phyloP scores from a whole-genome alignment of 2,329 filamentous ascomycete genomes.

The Fusarium nygamai region DNA sequence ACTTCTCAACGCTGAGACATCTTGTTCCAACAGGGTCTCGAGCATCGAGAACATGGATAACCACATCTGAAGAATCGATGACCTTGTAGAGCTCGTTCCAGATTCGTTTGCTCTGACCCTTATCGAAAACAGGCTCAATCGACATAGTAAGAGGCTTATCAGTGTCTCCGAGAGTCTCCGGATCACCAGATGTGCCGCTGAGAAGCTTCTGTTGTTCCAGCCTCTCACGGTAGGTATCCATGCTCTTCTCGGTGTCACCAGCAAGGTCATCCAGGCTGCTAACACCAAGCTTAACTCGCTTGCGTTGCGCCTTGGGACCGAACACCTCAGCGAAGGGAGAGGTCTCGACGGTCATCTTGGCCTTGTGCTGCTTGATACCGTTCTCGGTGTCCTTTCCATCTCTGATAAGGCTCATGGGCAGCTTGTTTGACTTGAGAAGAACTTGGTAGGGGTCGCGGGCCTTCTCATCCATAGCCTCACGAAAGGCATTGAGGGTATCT shows the following conservation, averaged over 20 bases:
- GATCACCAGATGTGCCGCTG: conserved; percentile 72
- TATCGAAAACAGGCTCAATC: conserved; percentile 89
- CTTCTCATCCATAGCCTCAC: conserved; percentile 91
- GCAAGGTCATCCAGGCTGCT: conserved; percentile 85
- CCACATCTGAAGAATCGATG: conserved; percentile 93
- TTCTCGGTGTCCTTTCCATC: conserved; percentile 77
- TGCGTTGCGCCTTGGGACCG: conserved; percentile 91
- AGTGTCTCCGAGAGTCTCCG: conserved; percentile 58
- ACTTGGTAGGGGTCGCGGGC: conserved; percentile 92
- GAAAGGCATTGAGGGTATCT: conserved; percentile 85
- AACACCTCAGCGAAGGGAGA: conserved; percentile 90
- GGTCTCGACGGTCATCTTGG: conserved; percentile 92
- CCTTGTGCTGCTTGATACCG: conserved; percentile 89
- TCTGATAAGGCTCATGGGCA: conserved; percentile 92
- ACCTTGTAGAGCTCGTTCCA: conserved; percentile 98
- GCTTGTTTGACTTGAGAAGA: conserved; percentile 95
- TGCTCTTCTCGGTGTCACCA: conserved; percentile 79
- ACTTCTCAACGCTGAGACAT: conserved; percentile 83
- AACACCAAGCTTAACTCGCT: conserved; percentile 88
- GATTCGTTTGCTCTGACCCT: conserved; percentile 94
- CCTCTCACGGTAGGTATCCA: conserved; percentile 83
- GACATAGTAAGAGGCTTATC: conserved; percentile 64
- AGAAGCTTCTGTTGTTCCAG: conserved; percentile 81
- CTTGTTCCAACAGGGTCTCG: conserved; percentile 90
- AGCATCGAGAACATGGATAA: conserved; percentile 94